Base-by-base conservation (phyloP, 257 asterid genomes). In the Primulina huaijiensis region DNA sequence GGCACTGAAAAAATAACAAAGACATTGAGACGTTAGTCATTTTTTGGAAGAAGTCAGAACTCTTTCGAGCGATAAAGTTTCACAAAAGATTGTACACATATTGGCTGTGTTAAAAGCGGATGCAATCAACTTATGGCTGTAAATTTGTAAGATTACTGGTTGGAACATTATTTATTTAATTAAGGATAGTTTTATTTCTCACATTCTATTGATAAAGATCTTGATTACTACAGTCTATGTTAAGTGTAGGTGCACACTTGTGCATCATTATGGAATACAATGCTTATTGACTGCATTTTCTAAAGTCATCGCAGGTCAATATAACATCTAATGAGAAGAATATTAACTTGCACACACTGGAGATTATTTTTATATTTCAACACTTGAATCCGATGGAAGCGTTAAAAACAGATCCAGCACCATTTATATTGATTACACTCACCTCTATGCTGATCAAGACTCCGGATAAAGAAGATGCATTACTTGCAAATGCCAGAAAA, bases 361-460 rank as follows among this genome's bases (percentile, higher is more conserved):
- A 50, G 21, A 50, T 17, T 50, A 17, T 50, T 50, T 50, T 4
- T 50, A 5, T 5, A 17, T 14, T 50, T 50, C 57, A 14, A 50
- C 5, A 14, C 7, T 43, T 43, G 53, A 43, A 43, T 43, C 17
- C n/a, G 6, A 43, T 14, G 19, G 53, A 43, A 0, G 7, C 19
- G 8, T 50, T 50, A 50, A 50, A 50, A 50, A 50, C 2, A 14
- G 20, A 12, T 46, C 68, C 31, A 60, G 50, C 30, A 8, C 23
- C 66, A 52, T n/a, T 31, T 57, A 53, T 31, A 60, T 65, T 25
- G 2, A 55, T 60, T 23, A 40, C 57, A 83, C 89, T 79, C 79
- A 89, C 99, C 95, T 89, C 96, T 38, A 94, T 82, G 75, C 78
- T 60, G 75, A 94, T 85, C 72, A 89, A 17, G 72, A 94, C 86